Evolutionary conservation across 1,284 basidiomycete genomes (phyloP), one percentile per base, ranked within the genome.

Genomic region (Ustilago xerochloae): DNA sequence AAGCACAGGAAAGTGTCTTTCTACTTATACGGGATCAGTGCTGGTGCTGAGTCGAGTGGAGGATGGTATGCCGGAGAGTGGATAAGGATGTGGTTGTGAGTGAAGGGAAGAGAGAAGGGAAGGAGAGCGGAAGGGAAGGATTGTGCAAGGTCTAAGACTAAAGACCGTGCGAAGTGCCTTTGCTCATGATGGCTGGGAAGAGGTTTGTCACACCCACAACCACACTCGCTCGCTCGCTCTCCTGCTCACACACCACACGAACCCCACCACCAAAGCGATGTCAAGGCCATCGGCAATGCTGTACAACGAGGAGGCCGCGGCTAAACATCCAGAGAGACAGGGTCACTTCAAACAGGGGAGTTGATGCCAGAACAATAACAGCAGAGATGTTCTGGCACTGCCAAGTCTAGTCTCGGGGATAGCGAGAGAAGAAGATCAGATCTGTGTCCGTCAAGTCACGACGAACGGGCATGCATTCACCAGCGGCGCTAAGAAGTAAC

Each of bases 161-260:
- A 24, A 39, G 50, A 16, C 33, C 50, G 35, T 52, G 50, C 50
- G 50, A 52, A n/a, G n/a, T n/a, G n/a, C n/a, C n/a, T n/a, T n/a
- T n/a, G n/a, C n/a, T n/a, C n/a, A n/a, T n/a, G n/a, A n/a, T n/a
- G n/a, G n/a, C 46, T n/a, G 46, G 22, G 28, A 29, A 28, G 48
- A 51, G 22, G 24, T 51, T 38, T 51, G 49, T 51, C 49, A 32
- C 28, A 29, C 28, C 13, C 45, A 47, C 20, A 48, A n/a, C n/a
- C n/a, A 39, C 38, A n/a, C n/a, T n/a, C n/a, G n/a, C n/a, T n/a
- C n/a, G n/a, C n/a, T n/a, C n/a, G n/a, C 38, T 4, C 38, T 39
- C n/a, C 38, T 20, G n/a, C 47, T 30, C 46, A 30, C n/a, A 28
- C 45, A 47, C 18, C 30, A 26, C n/a, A 18, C 26, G 20, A 48